A percentile compares a stretch with the other conserved stretches of the same genome.
Conservation (phyloP, 2,329 filamentous ascomycete genomes). For the Talaromyces islandicus region DNA sequence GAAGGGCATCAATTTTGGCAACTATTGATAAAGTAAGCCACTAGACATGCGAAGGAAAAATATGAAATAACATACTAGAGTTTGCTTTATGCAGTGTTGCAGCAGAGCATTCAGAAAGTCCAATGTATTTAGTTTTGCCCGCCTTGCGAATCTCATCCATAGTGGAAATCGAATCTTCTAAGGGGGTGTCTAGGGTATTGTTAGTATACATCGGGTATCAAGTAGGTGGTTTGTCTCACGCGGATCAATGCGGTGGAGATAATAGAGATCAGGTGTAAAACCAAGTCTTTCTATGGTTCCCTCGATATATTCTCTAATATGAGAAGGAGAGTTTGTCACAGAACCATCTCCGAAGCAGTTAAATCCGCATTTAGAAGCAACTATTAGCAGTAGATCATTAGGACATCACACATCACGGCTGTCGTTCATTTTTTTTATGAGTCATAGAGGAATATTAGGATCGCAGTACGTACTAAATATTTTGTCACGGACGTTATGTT, state of each 20-base stretch:
- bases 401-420: neutral
- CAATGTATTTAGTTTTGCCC: conserved; percentile 46
- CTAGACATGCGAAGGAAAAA: neutral
- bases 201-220: neutral
- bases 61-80: conserved; percentile 27
- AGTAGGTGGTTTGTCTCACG: neutral
- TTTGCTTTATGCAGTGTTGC: conserved; percentile 41
- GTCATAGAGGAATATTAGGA: neutral
- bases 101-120: conserved; percentile 44
- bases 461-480: conserved; percentile 42
- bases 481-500: conserved; percentile 47
- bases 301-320: conserved; percentile 46
- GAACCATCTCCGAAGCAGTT: conserved; percentile 27
- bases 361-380: conserved; percentile 47
- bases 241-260: conserved; percentile 41
- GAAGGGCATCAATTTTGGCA: conserved; percentile 42
- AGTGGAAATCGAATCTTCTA: conserved; percentile 44
- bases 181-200: conserved; percentile 32
- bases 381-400: conserved; percentile 16
- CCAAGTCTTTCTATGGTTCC: conserved; percentile 46
- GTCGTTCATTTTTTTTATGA: neutral
- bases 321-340: conserved; percentile 41
- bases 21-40: conserved; percentile 26
- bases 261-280: conserved; percentile 43
- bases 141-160: conserved; percentile 42